Conservation (phyloP, 805 yeast genomes). For the Pichia nanzhaoensis region DNA sequence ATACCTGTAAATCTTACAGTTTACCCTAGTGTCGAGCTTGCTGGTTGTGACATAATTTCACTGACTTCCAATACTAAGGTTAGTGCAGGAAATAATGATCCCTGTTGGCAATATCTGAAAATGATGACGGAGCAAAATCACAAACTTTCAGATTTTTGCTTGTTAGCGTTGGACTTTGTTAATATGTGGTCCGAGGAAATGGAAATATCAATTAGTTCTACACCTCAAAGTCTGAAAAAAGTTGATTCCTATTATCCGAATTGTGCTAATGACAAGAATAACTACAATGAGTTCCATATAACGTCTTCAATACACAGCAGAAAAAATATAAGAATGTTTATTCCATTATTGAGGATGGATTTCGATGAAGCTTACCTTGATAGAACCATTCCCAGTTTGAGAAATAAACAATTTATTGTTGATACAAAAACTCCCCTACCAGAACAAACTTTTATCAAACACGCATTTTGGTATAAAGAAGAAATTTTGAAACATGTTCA, state of each 20-base stretch:
- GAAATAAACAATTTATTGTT: conserved; percentile 63
- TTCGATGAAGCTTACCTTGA: conserved; percentile 37
- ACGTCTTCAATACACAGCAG: conserved; percentile 20
- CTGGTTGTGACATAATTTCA: conserved; percentile 71
- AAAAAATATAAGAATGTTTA: conserved; percentile 44
- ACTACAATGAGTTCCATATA: conserved; percentile 15
- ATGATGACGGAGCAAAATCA: conserved; percentile 27
- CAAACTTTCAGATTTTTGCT: conserved; percentile 46
- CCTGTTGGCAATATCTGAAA: conserved; percentile 29
- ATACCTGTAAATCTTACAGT: conserved; percentile 69
- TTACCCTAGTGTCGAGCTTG: conserved; percentile 64
- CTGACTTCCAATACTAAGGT: conserved; percentile 31
- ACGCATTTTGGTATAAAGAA: conserved; percentile 77
- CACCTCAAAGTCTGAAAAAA: conserved; percentile 18
- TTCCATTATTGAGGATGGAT: conserved; percentile 60
- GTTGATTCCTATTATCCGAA: conserved; percentile 16
- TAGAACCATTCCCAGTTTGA: conserved; percentile 60
- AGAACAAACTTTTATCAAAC: conserved; percentile 50
- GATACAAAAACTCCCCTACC: conserved; percentile 47
- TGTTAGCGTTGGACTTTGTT: conserved; percentile 67
- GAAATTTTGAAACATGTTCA: conserved; percentile 48
- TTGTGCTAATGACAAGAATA: conserved; percentile 14
- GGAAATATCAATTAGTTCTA: conserved; percentile 30
- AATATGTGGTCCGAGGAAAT: conserved; percentile 71
- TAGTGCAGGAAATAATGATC: conserved; percentile 19